Evolutionary conservation across 768 basidiomycete species (phyloP).

Genomic region (Gloeostereum incarnatum): DNA sequence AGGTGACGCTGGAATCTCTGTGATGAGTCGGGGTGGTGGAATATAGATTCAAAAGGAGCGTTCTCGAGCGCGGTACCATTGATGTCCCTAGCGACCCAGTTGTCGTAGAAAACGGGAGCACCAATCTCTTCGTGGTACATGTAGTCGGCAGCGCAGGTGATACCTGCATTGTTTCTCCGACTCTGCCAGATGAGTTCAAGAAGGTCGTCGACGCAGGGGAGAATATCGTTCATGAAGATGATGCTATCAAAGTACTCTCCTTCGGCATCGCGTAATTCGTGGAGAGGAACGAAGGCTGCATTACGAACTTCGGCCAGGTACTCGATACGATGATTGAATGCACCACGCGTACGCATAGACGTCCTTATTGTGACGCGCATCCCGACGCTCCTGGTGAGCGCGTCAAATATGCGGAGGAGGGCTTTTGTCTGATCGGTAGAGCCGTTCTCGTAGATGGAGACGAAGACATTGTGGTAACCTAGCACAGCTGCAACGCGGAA

Average conservation of each 20-base stretch:
- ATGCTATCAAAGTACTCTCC: conserved; percentile 95
- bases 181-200: conserved; percentile 97
- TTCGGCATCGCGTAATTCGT: conserved; percentile 86
- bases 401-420: conserved; percentile 89
- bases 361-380: conserved; percentile 91
- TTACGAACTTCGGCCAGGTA: conserved; percentile 99
- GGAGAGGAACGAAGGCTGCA: conserved; percentile 89
- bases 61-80: conserved; percentile 98
- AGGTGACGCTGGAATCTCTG: conserved; percentile 86
- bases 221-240: conserved; percentile 99
- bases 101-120: conserved; percentile 94
- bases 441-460: conserved; percentile 98
- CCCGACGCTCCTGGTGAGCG: conserved; percentile 82
- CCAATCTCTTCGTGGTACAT: conserved; percentile 98
- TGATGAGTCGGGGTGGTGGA: conserved; percentile 73
- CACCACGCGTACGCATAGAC: conserved; percentile 85
- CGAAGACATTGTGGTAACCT: conserved; percentile 96
- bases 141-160: conserved; percentile 97
- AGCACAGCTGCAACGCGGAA: conserved; percentile 89
- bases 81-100: conserved; percentile 98
- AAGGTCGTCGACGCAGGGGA: conserved; percentile 96
- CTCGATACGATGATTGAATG: conserved; percentile 99
- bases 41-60: conserved; percentile 90
- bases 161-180: conserved; percentile 88
- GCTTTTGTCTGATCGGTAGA: conserved; percentile 99